These are phyloP conservation scores for Prunella vulgaris DNA, from an alignment of 257 asterid species.

Conservation along the genomic window DNA sequence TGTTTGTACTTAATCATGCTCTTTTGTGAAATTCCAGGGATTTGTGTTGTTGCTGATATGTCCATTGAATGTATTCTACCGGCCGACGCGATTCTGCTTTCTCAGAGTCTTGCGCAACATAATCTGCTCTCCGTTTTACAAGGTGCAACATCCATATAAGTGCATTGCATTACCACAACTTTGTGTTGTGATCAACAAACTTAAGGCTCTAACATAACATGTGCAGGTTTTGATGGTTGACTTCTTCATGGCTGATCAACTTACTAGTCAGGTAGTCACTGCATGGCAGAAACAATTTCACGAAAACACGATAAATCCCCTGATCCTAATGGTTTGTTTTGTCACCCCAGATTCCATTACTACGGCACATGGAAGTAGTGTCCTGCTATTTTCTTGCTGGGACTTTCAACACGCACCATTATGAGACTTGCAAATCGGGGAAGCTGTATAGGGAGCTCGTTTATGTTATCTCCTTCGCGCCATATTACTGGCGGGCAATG, in stretches of 20 bases:
- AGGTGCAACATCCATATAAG: slow-evolving; percentile 34
- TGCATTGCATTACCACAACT: background rate
- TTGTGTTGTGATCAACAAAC: background rate
- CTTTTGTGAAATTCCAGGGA: slow-evolving; percentile 33
- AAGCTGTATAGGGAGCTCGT: slow-evolving; percentile 72
- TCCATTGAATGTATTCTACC: slow-evolving; percentile 74
- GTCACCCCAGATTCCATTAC: slow-evolving; percentile 54
- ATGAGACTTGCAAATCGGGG: slow-evolving; percentile 68
- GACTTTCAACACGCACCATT: slow-evolving; percentile 52
- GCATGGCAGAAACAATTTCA: background rate
- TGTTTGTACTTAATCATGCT: no score
- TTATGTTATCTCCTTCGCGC: slow-evolving; percentile 84
- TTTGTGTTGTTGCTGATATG: slow-evolving; percentile 49
- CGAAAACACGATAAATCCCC: background rate
- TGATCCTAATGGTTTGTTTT: background rate
- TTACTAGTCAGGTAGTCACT: slow-evolving; percentile 81
- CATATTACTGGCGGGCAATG: slow-evolving; percentile 98
- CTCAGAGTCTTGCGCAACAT: slow-evolving; percentile 77
- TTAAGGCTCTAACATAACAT: background rate
- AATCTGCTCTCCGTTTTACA: slow-evolving; percentile 84
- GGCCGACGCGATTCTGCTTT: slow-evolving; percentile 72
- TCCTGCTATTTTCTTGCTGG: slow-evolving; percentile 74
- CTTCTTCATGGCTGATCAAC: slow-evolving; percentile 99
- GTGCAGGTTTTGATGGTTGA: slow-evolving; percentile 81
- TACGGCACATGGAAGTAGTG: slow-evolving; percentile 90